Evolutionary conservation across 2,329 filamentous ascomycete species (phyloP), one percentile per base, ranked within the genome.

Genomic region (Magnaporthiopsis rhizophila): DNA sequence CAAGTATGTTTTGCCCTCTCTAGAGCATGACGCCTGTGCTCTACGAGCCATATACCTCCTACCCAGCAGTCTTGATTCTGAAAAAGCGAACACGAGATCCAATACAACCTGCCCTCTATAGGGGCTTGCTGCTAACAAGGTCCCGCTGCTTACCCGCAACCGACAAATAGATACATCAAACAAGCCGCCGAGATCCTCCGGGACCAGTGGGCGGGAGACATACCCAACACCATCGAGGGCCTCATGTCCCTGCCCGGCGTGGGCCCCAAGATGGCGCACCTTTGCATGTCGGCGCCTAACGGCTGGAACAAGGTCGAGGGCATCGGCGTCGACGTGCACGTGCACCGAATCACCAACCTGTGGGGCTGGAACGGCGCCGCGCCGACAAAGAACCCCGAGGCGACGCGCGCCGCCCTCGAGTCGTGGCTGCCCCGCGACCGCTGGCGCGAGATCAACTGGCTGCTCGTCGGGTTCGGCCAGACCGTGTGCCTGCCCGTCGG

Each of bases 241-340:
- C 81, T 97, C 26, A 87, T 88, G 62, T 85, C 86, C 1, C 82
- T 97, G 0, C 92, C 92, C 0, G 93, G 93, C 6, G 93, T 97
- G 0, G 93, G 93, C 0, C 93, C 93, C 36, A 97, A 97, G 78
- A 97, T 97, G 93, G 92, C 89, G 15, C 93, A 95, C 74, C 83
- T 97, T 28, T 94, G 90, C 73, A 85, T 97, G 79, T 89, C 88
- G 60, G 89, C 89, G 0, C 91, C 70, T 26, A 66, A 74, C 67
- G 89, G 71, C 83, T 86, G 84, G 84, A 75, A 78, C 69, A 78
- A 80, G 45, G 84, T 83, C 64, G 81, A 86, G 71, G 93, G 93
- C 9, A 96, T 97, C 68, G 93, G 93, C 32, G 93, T 97, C 61
- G 93, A 97, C 74, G 92, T 97, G 6, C 93, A 97, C 76, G 93